These are phyloP conservation scores for Mucuna pruriens DNA, from an alignment of 306 rosid genomes.

Conservation along the genomic window DNA sequence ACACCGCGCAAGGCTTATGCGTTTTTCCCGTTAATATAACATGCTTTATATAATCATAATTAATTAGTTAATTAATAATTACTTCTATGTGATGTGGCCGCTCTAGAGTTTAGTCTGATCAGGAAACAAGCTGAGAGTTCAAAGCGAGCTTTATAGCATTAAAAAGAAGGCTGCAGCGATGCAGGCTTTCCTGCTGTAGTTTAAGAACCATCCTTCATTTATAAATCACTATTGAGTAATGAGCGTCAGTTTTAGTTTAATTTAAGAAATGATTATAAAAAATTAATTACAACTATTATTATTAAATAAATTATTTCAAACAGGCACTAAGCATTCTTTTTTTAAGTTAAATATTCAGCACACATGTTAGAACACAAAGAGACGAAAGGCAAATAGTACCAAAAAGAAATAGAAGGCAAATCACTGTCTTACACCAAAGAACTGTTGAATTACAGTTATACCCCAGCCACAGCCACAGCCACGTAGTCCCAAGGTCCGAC, in stretches of 20 bases:
- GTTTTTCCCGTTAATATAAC: neutral
- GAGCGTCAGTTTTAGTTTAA: neutral
- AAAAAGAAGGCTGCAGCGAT: neutral
- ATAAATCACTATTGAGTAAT: neutral
- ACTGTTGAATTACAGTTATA: neutral
- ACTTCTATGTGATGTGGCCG: neutral
- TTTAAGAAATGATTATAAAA: neutral
- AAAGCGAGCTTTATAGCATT: neutral
- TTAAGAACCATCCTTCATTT: neutral
- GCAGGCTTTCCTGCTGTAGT: neutral
- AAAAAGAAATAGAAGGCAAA: neutral
- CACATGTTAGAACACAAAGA: neutral
- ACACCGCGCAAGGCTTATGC: neutral
- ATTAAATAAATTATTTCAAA: neutral
- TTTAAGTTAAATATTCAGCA: neutral
- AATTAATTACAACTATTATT: neutral
- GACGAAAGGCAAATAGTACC: neutral
- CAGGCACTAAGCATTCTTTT: neutral
- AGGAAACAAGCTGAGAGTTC: neutral
- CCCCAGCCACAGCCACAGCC: slow-evolving; percentile 28
- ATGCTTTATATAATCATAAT: neutral
- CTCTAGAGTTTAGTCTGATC: neutral
- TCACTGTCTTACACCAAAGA: neutral
- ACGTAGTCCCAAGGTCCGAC: neutral
- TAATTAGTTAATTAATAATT: neutral